phyloP scores from a whole-genome alignment of 495 filamentous ascomycete species.

The Cercophora newfieldiana region DNA sequence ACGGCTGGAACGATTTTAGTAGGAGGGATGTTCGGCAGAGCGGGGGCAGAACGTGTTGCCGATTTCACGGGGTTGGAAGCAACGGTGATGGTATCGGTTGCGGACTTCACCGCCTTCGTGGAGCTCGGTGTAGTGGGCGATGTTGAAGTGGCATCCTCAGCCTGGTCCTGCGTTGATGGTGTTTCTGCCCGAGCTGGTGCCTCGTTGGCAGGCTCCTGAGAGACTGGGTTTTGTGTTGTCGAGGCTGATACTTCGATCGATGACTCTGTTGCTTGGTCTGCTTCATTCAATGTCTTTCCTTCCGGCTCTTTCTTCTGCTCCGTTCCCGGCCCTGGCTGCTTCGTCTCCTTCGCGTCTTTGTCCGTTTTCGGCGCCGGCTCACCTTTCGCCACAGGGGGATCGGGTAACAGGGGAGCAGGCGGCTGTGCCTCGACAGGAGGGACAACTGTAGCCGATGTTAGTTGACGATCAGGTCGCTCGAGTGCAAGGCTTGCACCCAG shows the following conservation, averaged over 20 bases:
- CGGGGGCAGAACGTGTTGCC: conserved; percentile 66
- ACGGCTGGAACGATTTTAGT: conserved; percentile 25
- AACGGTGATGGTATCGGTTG: conserved; percentile 9
- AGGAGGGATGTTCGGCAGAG: conserved; percentile 55
- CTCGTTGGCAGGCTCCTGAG: conserved; percentile 33
- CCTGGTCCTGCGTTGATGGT: conserved; percentile 63
- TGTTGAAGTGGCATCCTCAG: conserved; percentile 61
- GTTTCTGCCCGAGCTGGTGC: conserved; percentile 55
- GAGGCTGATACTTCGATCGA: too few relatives aligned
- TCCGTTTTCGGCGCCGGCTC: too few relatives aligned
- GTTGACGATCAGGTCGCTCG: conserved; percentile 35
- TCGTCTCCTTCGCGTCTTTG: too few relatives aligned
- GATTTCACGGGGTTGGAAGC: conserved; percentile 59
- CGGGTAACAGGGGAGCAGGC: too few relatives aligned
- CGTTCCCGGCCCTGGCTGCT: too few relatives aligned
- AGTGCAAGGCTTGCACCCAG: conserved; percentile 34
- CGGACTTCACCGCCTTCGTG: conserved; percentile 45
- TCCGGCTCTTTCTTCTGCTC: too few relatives aligned
- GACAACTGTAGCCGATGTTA: conserved; percentile 19
- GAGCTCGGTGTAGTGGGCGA: conserved; percentile 74
- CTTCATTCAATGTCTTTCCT: too few relatives aligned
- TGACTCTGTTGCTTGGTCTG: not conserved
- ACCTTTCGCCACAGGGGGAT: not conserved
- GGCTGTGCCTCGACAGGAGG: not conserved
- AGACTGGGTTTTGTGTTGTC: not conserved